Conservation (phyloP, 75 land plant species). For the Chamaecyparis obtusa region DNA sequence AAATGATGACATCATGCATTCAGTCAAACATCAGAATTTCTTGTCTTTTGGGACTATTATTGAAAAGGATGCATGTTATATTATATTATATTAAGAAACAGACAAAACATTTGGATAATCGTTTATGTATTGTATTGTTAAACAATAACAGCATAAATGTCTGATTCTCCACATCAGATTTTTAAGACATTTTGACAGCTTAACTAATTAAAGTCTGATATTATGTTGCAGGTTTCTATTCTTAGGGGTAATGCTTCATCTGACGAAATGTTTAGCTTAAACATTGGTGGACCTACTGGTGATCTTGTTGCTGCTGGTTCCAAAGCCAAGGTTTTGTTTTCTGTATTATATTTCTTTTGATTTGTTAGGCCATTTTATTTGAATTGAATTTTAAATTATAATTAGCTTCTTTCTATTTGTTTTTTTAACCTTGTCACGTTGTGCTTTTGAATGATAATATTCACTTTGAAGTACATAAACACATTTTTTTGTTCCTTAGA, state of each 20-base stretch:
- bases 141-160: not conserved
- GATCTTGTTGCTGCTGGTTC: conserved; percentile 85
- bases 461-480: not conserved
- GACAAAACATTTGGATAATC: not conserved
- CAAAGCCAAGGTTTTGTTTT: conserved; percentile 57
- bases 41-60: not conserved
- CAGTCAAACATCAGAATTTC: not conserved
- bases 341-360: conserved; percentile 6
- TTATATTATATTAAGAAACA: not conserved
- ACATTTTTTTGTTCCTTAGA: not conserved
- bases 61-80: not conserved
- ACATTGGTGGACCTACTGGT: conserved; percentile 63
- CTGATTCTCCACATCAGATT: not conserved
- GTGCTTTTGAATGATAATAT: not conserved
- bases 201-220: not conserved
- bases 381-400: not conserved
- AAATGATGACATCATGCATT: not conserved
- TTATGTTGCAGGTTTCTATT: conserved; percentile 52
- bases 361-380: not conserved
- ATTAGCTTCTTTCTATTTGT: not conserved
- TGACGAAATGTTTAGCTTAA: conserved; percentile 76
- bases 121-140: not conserved
- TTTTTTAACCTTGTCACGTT: not conserved
- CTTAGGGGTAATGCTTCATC: conserved; percentile 42
- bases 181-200: not conserved